Evolutionary conservation across 257 asterid species (phyloP), one percentile per base, ranked within the genome.

Genomic region (Penstemon barbatus): DNA sequence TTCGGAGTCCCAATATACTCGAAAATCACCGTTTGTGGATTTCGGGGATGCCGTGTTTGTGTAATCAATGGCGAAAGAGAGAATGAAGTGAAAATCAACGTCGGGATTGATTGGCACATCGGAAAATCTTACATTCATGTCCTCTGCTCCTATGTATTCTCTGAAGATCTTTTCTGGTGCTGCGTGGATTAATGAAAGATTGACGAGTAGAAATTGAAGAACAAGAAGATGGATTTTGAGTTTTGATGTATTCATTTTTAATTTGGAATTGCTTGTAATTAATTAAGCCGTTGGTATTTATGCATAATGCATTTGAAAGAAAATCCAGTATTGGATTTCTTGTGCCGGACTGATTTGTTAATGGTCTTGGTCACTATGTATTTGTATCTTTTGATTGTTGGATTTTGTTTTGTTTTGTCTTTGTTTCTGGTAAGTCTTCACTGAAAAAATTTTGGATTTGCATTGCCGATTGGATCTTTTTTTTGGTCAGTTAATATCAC

Each of bases 31-130:
- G 9, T 90, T 80, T 2, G 92, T 84, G 56, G 96, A 86, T 3
- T 25, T 5, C 19, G 94, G 88, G 56, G 74, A 33, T 3, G 52
- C 7, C 6, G 86, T 44, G 18, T 71, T 61, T 1, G 83, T 83
- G 81, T 86, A 86, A 83, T 86, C 97, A 37, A 87, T 77, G 57
- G 96, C 91, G 74, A 87, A 84, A 38, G 95, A 80, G 71, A 87
- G 88, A 77, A 87, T 81, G 79, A 84, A 90, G 70, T 84, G 97
- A 71, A 90, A 81, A 4, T 81, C 79, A 18, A 85, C 55, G 3
- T 51, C 5, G 40, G 85, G 70, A 52, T 77, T 73, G 50, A 86
- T 77, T 0, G 94, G 91, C 7, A 89, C 78, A 41, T 86, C 89
- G 0, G 89, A 74, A 58, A 89, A 84, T 25, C 54, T 75, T 15